Conservation (phyloP, 2,329 filamentous ascomycete species). For the Amphichorda felina region DNA sequence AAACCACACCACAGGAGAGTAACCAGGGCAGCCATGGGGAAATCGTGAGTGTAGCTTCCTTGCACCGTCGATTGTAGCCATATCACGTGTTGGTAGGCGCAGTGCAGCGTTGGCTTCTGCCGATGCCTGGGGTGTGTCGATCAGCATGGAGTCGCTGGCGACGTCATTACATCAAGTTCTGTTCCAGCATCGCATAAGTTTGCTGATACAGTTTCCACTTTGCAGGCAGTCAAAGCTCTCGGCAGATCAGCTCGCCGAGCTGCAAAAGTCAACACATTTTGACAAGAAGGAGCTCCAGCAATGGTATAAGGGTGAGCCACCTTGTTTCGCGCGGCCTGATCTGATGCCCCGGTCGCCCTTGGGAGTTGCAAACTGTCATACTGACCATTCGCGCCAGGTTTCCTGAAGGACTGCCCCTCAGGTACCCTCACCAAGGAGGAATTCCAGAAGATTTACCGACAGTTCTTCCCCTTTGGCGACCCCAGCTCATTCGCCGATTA, state of each 20-base stretch:
- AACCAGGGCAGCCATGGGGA: constrained; percentile 27
- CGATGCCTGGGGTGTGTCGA: too few species aligned
- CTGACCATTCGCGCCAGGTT: constrained; percentile 45
- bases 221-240: constrained; percentile 94
- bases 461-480: constrained; percentile 98
- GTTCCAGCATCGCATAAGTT: too few species aligned
- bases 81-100: too few species aligned
- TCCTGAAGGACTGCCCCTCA: constrained; percentile 94
- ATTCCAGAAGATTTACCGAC: constrained; percentile 99
- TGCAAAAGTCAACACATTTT: constrained; percentile 95
- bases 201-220: not conserved
- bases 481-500: constrained; percentile 97
- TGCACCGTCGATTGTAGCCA: too few species aligned
- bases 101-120: too few species aligned
- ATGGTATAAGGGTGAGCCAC: constrained; percentile 89
- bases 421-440: constrained; percentile 97
- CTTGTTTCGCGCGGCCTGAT: too few species aligned
- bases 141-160: too few species aligned
- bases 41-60: constrained; percentile 35
- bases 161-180: too few species aligned
- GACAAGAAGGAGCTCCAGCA: constrained; percentile 99
- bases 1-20: too few species aligned
- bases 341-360: too few species aligned
- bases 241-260: constrained; percentile 85
- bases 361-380: too few species aligned